phyloP scores from a whole-genome alignment of 140 eudicot species.

The Ambrosia hybrid region DNA sequence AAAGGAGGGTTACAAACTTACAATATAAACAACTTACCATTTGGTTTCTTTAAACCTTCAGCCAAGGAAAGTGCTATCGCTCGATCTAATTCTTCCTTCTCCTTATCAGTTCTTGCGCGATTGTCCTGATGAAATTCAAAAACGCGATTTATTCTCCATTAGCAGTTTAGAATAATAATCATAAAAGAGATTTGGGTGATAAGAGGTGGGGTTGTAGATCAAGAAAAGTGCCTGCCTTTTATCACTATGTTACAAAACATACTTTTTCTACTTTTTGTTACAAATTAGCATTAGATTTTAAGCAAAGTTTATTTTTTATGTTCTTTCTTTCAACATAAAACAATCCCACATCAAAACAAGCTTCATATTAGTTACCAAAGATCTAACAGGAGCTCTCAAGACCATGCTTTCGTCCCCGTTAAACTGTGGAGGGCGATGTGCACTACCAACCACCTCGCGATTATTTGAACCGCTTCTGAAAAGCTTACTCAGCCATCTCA shows the following conservation, averaged over 20 bases:
- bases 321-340: not conserved
- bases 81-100: slow-evolving; percentile 88
- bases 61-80: slow-evolving; percentile 83
- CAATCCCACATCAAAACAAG: not conserved
- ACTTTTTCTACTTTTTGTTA: slow-evolving; percentile 28
- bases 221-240: slow-evolving; percentile 34
- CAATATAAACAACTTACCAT: slow-evolving; percentile 38
- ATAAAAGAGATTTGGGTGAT: slow-evolving; percentile 4
- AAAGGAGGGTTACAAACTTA: not conserved
- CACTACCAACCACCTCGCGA: slow-evolving; percentile 29
- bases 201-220: slow-evolving; percentile 29
- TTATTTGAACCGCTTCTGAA: slow-evolving; percentile 52
- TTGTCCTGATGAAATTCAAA: slow-evolving; percentile 57
- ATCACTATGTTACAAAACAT: slow-evolving; percentile 33
- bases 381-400: slow-evolving; percentile 76
- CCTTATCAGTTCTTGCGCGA: slow-evolving; percentile 64
- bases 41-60: slow-evolving; percentile 74
- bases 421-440: slow-evolving; percentile 66
- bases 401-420: slow-evolving; percentile 81
- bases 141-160: not conserved
- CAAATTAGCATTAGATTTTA: slow-evolving; percentile 7
- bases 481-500: slow-evolving; percentile 87
- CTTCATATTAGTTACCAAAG: slow-evolving; percentile 49
- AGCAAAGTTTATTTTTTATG: slow-evolving; percentile 21
- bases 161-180: slow-evolving; percentile 3